Evolutionary conservation across 768 basidiomycete genomes (phyloP).

Genomic region (Austroboletus festivus): DNA sequence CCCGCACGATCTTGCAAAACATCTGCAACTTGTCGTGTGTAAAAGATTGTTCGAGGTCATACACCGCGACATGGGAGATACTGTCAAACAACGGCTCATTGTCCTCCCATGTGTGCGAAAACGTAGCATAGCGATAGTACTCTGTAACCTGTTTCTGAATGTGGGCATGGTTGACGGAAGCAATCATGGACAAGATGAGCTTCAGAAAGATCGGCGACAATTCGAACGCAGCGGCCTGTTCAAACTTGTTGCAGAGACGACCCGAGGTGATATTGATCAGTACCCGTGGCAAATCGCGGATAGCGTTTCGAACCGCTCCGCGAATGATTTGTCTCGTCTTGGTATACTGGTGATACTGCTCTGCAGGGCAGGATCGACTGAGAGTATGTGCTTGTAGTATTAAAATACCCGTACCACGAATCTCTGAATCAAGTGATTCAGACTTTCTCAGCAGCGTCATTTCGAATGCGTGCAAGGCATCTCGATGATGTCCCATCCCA

Average conservation of each 20-base stretch:
- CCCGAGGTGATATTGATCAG: constrained; percentile 9
- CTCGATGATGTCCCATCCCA: not conserved
- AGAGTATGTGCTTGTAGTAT: not conserved
- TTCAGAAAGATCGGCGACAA: not conserved
- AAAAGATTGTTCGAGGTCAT: not conserved
- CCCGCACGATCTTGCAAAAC: not conserved
- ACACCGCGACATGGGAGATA: not conserved
- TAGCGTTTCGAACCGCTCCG: not conserved
- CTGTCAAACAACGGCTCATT: not conserved
- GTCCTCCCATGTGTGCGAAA: not conserved
- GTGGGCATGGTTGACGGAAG: not conserved
- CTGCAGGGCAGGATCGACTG: not conserved
- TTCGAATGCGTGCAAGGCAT: constrained; percentile 4
- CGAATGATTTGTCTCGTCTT: not conserved
- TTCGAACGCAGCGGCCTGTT: constrained; percentile 8
- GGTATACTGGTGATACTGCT: not conserved
- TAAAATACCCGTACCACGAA: not conserved
- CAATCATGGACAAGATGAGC: constrained; percentile 9
- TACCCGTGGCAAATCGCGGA: constrained; percentile 1
- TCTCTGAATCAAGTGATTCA: not conserved
- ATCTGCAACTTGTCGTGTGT: not conserved
- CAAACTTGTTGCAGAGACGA: constrained; percentile 1
- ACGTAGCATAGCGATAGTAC: constrained; percentile 3
- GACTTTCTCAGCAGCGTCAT: constrained; percentile 10
- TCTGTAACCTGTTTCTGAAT: not conserved